Conservation (phyloP, 208 protist genomes). For the Crithidia sp. region DNA sequence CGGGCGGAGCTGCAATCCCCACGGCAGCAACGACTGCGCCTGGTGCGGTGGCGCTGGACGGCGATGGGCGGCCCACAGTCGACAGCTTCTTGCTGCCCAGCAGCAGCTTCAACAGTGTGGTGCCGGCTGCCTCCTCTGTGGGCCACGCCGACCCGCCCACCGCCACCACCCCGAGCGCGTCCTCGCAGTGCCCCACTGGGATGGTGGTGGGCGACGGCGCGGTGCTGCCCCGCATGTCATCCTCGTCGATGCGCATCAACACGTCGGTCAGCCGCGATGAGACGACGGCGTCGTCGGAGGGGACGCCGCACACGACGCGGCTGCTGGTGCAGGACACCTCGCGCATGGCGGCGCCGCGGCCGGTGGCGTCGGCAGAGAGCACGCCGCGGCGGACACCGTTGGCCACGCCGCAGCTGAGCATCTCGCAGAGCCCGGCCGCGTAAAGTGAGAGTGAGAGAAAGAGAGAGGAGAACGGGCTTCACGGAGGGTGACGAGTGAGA, state of each 20-base stretch:
- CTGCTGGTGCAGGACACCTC: conserved; percentile 58
- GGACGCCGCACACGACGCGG: conserved; percentile 21
- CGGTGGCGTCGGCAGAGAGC: conserved; percentile 34
- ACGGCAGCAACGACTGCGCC: background rate
- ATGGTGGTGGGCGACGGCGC: conserved; percentile 9
- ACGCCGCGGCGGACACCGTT: conserved; percentile 33
- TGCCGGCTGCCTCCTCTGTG: background rate
- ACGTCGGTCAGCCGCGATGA: conserved; percentile 18
- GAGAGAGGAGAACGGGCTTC: no score
- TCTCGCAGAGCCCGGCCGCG: conserved; percentile 1
- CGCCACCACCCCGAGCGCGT: background rate
- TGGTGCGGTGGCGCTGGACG: background rate
- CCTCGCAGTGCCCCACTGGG: background rate
- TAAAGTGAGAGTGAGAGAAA: background rate
- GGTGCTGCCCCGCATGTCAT: background rate
- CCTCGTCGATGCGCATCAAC: conserved; percentile 15
- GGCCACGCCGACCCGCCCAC: background rate
- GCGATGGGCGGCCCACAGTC: background rate
- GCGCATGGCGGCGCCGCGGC: conserved; percentile 50
- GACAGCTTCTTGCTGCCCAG: conserved; percentile 25
- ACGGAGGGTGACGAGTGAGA: no score
- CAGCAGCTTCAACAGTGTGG: conserved; percentile 16
- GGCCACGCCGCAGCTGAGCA: conserved; percentile 12
- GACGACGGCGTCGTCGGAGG: conserved; percentile 23
- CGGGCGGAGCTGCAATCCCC: background rate